Conservation (phyloP, 306 rosid species). For the Pyrus pyrifolia region DNA sequence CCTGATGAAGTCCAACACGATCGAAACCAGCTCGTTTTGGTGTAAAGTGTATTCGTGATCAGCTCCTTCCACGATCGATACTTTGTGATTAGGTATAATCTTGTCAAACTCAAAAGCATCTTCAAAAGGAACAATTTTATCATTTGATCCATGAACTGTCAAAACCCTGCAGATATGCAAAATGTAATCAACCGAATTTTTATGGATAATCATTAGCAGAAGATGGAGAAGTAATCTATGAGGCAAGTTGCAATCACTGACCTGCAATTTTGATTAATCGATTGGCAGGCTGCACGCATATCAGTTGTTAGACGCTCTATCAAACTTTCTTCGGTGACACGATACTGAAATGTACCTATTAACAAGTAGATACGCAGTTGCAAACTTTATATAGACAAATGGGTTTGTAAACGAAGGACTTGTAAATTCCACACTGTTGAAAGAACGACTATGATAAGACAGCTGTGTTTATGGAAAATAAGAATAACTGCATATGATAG, state of each 20-base stretch:
- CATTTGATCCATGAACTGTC: conserved; percentile 87
- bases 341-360: conserved; percentile 53
- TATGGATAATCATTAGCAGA: too few species aligned
- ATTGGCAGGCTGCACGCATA: conserved; percentile 48
- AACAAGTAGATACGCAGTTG: neutral
- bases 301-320: conserved; percentile 69
- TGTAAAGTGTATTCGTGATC: conserved; percentile 64
- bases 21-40: conserved; percentile 54
- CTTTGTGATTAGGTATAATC: conserved; percentile 56
- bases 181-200: neutral
- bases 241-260: neutral
- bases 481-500: conserved; percentile 7
- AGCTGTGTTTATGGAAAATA: neutral
- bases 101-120: conserved; percentile 68
- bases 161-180: conserved; percentile 49
- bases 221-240: neutral
- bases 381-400: neutral
- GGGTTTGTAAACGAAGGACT: conserved; percentile 6
- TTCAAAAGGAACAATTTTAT: conserved; percentile 57
- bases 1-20: conserved; percentile 57
- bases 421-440: neutral
- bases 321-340: conserved; percentile 78
- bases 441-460: neutral
- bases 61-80: conserved; percentile 64
- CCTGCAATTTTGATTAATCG: conserved; percentile 65